These are phyloP conservation scores for Suillus americanus DNA, from an alignment of 768 basidiomycete species.

Conservation along the genomic window DNA sequence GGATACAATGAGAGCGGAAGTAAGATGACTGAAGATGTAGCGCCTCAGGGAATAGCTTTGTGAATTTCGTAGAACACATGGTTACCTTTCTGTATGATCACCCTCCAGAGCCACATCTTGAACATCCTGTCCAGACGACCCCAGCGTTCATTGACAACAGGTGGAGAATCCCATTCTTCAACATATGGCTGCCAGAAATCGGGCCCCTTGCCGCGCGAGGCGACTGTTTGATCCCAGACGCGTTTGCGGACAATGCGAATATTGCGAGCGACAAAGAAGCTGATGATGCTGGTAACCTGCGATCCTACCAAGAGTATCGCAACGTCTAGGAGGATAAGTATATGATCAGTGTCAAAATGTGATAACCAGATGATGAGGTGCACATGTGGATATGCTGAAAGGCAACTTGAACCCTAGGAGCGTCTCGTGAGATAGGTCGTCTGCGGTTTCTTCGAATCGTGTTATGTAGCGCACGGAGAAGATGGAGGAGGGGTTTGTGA, in stretches of 20 bases:
- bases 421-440: conserved; percentile 42
- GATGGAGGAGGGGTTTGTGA: conserved; percentile 27
- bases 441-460: conserved; percentile 28
- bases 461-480: conserved; percentile 26
- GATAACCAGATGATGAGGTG: conserved; percentile 17
- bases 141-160: conserved; percentile 32
- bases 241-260: conserved; percentile 76
- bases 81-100: conserved; percentile 24
- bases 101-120: conserved; percentile 14
- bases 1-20: conserved; percentile 69
- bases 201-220: conserved; percentile 76
- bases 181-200: conserved; percentile 86
- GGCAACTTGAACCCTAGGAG: conserved; percentile 67
- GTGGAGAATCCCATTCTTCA: conserved; percentile 76
- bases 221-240: conserved; percentile 80
- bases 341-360: not conserved
- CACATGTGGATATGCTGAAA: conserved; percentile 71
- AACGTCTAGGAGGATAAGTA: conserved; percentile 50
- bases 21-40: conserved; percentile 45
- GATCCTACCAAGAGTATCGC: conserved; percentile 69
- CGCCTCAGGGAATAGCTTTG: not conserved
- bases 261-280: conserved; percentile 83
- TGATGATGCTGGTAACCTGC: conserved; percentile 73
- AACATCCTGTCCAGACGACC: conserved; percentile 17
- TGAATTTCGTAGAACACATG: not conserved